These are phyloP conservation scores for Epichloe brachyelytri DNA, from an alignment of 2,329 filamentous ascomycete species.

Conservation along the genomic window DNA sequence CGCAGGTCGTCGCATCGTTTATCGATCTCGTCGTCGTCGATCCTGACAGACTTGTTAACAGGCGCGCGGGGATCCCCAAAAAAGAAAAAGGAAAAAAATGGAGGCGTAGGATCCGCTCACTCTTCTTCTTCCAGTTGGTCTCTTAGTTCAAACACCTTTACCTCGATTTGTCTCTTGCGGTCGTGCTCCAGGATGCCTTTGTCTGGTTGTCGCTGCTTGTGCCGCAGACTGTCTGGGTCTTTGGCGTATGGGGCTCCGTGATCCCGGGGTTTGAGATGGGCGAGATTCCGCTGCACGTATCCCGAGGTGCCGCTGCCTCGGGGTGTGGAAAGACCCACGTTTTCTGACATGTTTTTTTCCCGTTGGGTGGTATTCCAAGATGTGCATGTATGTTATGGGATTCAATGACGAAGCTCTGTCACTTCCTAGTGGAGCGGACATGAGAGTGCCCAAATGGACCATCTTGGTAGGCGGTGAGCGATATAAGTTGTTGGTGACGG, in stretches of 20 bases:
- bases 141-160: slow-evolving; percentile 81
- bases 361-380: not conserved
- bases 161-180: slow-evolving; percentile 77
- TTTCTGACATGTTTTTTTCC: slow-evolving; percentile 63
- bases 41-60: slow-evolving; percentile 27
- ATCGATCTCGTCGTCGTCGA: slow-evolving; percentile 88
- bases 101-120: slow-evolving; percentile 24
- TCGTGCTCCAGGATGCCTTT: slow-evolving; percentile 91
- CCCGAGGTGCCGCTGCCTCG: slow-evolving; percentile 92
- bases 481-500: slow-evolving; percentile 4
- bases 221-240: slow-evolving; percentile 54
- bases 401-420: not conserved
- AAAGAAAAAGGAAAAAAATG: not conserved
- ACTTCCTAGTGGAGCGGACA: no score
- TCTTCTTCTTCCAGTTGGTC: slow-evolving; percentile 87
- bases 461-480: slow-evolving; percentile 12
- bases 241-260: slow-evolving; percentile 63
- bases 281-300: slow-evolving; percentile 93
- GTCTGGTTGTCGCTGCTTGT: slow-evolving; percentile 75
- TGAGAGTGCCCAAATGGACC: not conserved
- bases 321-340: slow-evolving; percentile 90
- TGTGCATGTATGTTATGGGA: not conserved
- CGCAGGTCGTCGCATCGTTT: slow-evolving; percentile 33
- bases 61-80: not conserved
- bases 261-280: slow-evolving; percentile 76